Percentiles rank a stretch among this genome's conserved stretches.
These are phyloP conservation scores for Fusarium succisae DNA, from an alignment of 2,329 filamentous ascomycete genomes.

Conservation along the genomic window DNA sequence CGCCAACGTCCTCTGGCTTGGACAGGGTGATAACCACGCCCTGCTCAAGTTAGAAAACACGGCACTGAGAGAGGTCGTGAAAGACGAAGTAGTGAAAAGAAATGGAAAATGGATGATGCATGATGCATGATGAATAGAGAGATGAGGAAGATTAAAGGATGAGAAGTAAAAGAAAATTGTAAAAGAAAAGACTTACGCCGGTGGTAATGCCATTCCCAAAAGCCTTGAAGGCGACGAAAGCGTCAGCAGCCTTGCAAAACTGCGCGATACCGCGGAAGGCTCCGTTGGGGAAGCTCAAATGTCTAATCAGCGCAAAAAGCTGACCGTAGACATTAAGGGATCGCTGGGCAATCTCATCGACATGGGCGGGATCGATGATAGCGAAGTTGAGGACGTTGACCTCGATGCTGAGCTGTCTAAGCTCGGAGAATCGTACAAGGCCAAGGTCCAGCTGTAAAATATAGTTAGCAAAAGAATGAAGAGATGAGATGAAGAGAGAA, in stretches of 20 bases:
- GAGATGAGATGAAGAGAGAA: not conserved
- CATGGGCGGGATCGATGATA: slow-evolving; percentile 45
- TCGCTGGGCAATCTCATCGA: slow-evolving; percentile 44
- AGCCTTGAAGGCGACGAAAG: slow-evolving; percentile 52
- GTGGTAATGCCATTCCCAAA: slow-evolving; percentile 40
- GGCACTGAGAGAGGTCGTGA: too few species aligned
- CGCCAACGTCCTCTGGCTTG: not conserved
- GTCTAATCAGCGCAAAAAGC: slow-evolving; percentile 61
- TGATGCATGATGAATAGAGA: too few species aligned
- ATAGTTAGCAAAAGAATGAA: not conserved
- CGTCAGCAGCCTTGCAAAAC: slow-evolving; percentile 60
- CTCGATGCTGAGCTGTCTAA: slow-evolving; percentile 45
- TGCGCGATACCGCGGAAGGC: slow-evolving; percentile 61
- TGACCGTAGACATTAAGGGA: slow-evolving; percentile 59
- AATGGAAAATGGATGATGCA: too few species aligned
- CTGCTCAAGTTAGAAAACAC: slow-evolving; percentile 3
- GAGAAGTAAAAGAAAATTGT: too few species aligned
- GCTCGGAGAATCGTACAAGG: slow-evolving; percentile 11
- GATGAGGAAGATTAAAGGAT: too few species aligned
- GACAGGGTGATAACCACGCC: not conserved
- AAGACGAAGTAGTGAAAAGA: too few species aligned
- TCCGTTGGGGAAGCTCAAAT: slow-evolving; percentile 52
- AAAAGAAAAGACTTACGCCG: slow-evolving; percentile 37
- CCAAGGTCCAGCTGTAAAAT: not conserved
- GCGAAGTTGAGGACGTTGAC: slow-evolving; percentile 34